These are phyloP conservation scores for Calocybe cyanea DNA, from an alignment of 768 basidiomycete genomes.

Conservation along the genomic window DNA sequence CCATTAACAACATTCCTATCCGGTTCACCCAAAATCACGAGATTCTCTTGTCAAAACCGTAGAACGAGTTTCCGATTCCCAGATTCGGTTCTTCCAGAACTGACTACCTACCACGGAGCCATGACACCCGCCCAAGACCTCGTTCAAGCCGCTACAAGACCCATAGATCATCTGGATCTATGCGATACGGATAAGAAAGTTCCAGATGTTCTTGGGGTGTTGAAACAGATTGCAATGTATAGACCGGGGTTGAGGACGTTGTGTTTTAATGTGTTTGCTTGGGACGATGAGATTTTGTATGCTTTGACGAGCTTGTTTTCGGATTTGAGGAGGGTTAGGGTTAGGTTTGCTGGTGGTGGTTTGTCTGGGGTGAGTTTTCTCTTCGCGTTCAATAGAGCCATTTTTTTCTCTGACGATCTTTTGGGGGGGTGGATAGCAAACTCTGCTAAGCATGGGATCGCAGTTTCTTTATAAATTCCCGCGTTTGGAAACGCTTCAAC, in stretches of 20 bases:
- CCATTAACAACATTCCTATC: slow-evolving; percentile 17
- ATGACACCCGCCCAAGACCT: slow-evolving; percentile 12
- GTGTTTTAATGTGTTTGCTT: slow-evolving; percentile 32
- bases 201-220: slow-evolving; percentile 13
- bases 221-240: slow-evolving; percentile 24
- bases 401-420: too few species aligned
- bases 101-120: slow-evolving; percentile 16
- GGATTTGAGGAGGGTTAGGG: slow-evolving; percentile 31
- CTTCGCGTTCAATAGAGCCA: too few species aligned
- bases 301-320: slow-evolving; percentile 36
- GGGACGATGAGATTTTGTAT: slow-evolving; percentile 45
- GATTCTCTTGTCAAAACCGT: slow-evolving; percentile 15
- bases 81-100: slow-evolving; percentile 11
- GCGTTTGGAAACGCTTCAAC: slow-evolving; percentile 32
- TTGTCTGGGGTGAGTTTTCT: slow-evolving; percentile 14
- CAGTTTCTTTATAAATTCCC: slow-evolving; percentile 29
- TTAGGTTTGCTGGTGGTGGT: slow-evolving; percentile 44
- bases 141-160: slow-evolving; percentile 10
- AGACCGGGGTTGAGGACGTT: slow-evolving; percentile 17
- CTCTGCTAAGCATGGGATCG: slow-evolving; percentile 38
- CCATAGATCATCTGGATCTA: slow-evolving; percentile 17
- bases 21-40: slow-evolving; percentile 10
- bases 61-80: slow-evolving; percentile 13
- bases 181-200: slow-evolving; percentile 16
- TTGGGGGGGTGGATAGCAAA: slow-evolving; percentile 27